A percentile compares a stretch with the other conserved stretches of the same genome.
Conservation (phyloP, 208 protist species). For the Trypanosoma mega region DNA sequence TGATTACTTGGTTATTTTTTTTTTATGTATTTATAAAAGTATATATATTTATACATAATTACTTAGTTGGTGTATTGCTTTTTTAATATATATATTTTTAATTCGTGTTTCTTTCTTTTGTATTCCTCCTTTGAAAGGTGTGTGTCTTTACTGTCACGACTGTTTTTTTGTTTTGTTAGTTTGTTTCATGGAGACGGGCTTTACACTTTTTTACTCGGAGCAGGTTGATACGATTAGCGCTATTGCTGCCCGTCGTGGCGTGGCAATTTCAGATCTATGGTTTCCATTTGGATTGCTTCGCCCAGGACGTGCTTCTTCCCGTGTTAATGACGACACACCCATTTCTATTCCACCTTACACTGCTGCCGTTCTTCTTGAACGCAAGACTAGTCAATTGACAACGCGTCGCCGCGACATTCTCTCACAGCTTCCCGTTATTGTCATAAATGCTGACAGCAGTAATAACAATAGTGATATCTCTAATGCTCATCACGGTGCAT, state of each 20-base stretch:
- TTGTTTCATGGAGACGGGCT: slow-evolving; percentile 10
- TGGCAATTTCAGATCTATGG: slow-evolving; percentile 48
- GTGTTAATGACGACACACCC: slow-evolving; percentile 19
- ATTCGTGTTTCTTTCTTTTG: not conserved
- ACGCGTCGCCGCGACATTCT: slow-evolving; percentile 35
- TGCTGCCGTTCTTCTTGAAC: slow-evolving; percentile 41
- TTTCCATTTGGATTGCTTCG: slow-evolving; percentile 39
- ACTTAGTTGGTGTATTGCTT: slow-evolving; percentile 1
- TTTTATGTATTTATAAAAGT: no score
- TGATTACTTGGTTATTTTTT: no score
- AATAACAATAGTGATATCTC: no score
- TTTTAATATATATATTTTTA: slow-evolving; percentile 1
- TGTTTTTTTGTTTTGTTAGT: slow-evolving; percentile 11
- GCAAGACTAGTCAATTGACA: slow-evolving; percentile 27
- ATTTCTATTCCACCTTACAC: slow-evolving; percentile 36
- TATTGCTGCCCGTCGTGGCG: slow-evolving; percentile 30
- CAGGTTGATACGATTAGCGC: slow-evolving; percentile 26
- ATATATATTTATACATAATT: not conserved
- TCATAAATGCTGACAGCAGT: slow-evolving; percentile 19
- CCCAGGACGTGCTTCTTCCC: slow-evolving; percentile 13
- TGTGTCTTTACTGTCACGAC: no score
- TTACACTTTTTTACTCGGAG: slow-evolving; percentile 12
- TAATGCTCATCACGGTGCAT: no score
- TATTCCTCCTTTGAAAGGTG: not conserved
- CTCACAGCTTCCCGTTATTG: slow-evolving; percentile 25